Evolutionary conservation across 2,329 filamentous ascomycete species (phyloP).

Genomic region (Fusarium begoniae): DNA sequence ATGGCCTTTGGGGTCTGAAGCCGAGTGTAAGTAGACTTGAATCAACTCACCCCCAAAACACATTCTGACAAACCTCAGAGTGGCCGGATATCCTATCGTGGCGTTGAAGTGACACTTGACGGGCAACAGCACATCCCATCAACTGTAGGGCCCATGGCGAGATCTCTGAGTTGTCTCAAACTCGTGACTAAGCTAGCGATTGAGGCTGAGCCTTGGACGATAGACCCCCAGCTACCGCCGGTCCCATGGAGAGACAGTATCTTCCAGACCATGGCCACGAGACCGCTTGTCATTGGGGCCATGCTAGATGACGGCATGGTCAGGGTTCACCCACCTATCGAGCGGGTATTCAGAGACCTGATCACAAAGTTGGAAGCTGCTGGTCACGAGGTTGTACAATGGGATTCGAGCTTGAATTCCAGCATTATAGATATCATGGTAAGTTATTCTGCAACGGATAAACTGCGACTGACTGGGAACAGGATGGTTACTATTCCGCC

Average conservation of each 20-base stretch:
- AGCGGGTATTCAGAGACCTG: neutral
- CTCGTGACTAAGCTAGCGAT: neutral
- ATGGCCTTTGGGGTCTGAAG: neutral
- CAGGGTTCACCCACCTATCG: neutral
- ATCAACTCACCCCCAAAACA: neutral
- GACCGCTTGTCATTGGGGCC: neutral
- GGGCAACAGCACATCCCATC: neutral
- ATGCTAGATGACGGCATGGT: neutral
- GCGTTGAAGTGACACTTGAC: neutral
- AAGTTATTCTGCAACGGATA: fast-evolving
- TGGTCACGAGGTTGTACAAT: neutral
- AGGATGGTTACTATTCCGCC: neutral
- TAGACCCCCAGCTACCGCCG: neutral
- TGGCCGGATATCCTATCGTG: neutral
- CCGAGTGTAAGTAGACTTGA: neutral
- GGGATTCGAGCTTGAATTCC: neutral
- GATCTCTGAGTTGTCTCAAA: neutral
- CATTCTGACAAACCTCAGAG: neutral
- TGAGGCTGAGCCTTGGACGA: neutral
- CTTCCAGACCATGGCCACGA: neutral
- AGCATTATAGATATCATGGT: neutral
- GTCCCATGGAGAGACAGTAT: neutral
- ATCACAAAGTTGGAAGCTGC: neutral
- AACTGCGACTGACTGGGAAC: fast-evolving
- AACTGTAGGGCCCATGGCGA: neutral